These are phyloP conservation scores for Aristolochia fimbriata DNA, from an alignment of 164 flowering plant species.

Conservation along the genomic window DNA sequence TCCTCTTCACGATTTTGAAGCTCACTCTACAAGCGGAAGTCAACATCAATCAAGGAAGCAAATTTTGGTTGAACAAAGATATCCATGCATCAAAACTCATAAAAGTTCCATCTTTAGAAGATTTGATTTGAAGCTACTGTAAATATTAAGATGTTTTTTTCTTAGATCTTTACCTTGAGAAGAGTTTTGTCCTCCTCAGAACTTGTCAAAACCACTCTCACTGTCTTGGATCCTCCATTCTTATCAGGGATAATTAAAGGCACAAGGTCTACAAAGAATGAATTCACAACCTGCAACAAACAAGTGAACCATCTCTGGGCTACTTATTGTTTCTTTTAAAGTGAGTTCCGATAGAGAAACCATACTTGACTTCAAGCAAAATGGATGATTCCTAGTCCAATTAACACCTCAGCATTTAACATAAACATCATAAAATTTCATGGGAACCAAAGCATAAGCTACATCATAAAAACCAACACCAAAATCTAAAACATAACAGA, in stretches of 20 bases:
- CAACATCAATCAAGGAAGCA: background rate
- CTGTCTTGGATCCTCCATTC: conserved; percentile 47
- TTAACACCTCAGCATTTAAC: too few relatives aligned
- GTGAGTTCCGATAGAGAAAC: too few relatives aligned
- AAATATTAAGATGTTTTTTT: background rate
- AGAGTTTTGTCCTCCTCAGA: conserved; percentile 64
- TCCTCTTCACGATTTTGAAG: conserved; percentile 50
- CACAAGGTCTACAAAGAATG: conserved; percentile 55
- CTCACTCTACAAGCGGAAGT: conserved; percentile 37
- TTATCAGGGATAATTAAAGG: conserved; percentile 54
- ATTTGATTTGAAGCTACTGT: too few relatives aligned
- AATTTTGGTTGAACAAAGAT: background rate
- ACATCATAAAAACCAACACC: background rate
- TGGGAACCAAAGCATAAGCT: conserved; percentile 6
- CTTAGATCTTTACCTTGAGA: conserved; percentile 36
- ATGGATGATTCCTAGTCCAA: too few relatives aligned
- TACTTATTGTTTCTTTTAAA: too few relatives aligned
- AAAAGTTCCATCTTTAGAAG: too few relatives aligned
- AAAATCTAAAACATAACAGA: background rate
- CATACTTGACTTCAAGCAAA: too few relatives aligned
- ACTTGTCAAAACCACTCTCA: conserved; percentile 58
- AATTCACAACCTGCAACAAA: conserved; percentile 40
- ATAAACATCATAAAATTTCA: too few relatives aligned
- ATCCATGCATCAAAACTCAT: background rate
- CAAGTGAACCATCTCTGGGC: background rate